Base-by-base conservation (phyloP, 2,329 filamentous ascomycete species). In the Cladosporium sp. region DNA sequence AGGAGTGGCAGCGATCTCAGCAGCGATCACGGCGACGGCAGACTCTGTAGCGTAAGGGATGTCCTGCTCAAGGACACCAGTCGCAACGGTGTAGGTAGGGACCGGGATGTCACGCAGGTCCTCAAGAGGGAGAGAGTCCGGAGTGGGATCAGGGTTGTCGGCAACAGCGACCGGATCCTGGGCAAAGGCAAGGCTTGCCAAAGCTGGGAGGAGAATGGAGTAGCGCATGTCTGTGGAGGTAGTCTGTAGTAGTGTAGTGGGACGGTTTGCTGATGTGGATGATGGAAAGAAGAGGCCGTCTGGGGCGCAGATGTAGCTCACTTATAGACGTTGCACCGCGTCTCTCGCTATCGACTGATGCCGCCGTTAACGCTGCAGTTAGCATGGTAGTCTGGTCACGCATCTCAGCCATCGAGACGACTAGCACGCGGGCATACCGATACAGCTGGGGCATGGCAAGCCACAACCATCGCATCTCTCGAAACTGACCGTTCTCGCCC, bases 121-220 rank as follows among this genome's bases (percentile, higher is more conserved):
- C 6, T 54, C 68, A n/a, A 69, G 38, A 57, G 65, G 63, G 18
- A 69, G 64, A n/a, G 68, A 61, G 36, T 69, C 68, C 36, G 57
- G 57, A 38, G 57, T 59, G 10, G 68, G 66, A 28, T 59, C 54
- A 24, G 54, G 54, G 30, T 36, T 34, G 32, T 58, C 54, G 30
- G 54, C 30, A 38, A 58, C 54, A 26, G 54, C 30, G n/a, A 58
- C 30, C 30, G 34, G 7, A 11, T 64, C 60, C n/a, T 66, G 51
- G 11, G 67, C 54, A 12, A 59, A 47, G 41, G 54, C 66, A 51
- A 67, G 47, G 18, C 36, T 59, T 12, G 65, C 67, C 36, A 68
- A 66, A 47, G 54, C 54, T 14, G 54, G 54, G 18, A 58, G 32
- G 15, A 58, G 54, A 38, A 36, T 7, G 10, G 30, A 58, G 54